Base-by-base conservation (phyloP, 768 basidiomycete genomes). In the Podaxis rugospora region DNA sequence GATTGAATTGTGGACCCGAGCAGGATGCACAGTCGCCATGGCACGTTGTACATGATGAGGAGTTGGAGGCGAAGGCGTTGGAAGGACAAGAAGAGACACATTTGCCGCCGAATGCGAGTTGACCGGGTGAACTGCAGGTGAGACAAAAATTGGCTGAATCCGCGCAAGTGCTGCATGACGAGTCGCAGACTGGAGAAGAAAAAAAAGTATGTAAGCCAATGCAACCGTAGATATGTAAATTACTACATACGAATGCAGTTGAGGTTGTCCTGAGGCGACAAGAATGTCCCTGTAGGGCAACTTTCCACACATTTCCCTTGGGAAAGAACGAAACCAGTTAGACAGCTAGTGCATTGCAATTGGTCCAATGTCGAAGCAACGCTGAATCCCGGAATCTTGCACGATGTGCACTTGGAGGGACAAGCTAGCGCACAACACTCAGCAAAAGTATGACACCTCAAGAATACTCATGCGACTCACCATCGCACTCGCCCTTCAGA, bases 1-100 rank as follows among this genome's bases (percentile, higher is more conserved):
- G 87, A 68, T 84, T 85, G 75, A 92, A 92, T 0, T 85, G 82
- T 21, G 81, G 67, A n/a, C 92, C 92, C 23, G 85, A 84, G 72
- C 94, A 96, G 1, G 88, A 86, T 14, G 83, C 84, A 67, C 93
- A 96, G 69, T 95, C 94, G 0, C 92, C 85, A 62, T 95, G 93
- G 71, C 94, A 96, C 4, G 86, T 66, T 57, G 85, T 68, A 74
- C 93, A 95, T 27, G 82, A 73, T 23, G 85, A 83, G 32, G 84
- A 79, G 18, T 37, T 42, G 10, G 89, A 81, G 55, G 78, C 74
- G 74, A 93, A 88, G 1, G 86, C 83, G 62, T 83, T 84, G 40
- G 86, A 80, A 0, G 93, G 91, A 68, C 93, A 95, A 4, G 84
- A 80, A 16, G 83, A 75, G 50, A 90, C 83, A 68, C 93, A 96